Base-by-base conservation (phyloP, 139 green algal genomes). In the Ettlia oleoabundans region DNA sequence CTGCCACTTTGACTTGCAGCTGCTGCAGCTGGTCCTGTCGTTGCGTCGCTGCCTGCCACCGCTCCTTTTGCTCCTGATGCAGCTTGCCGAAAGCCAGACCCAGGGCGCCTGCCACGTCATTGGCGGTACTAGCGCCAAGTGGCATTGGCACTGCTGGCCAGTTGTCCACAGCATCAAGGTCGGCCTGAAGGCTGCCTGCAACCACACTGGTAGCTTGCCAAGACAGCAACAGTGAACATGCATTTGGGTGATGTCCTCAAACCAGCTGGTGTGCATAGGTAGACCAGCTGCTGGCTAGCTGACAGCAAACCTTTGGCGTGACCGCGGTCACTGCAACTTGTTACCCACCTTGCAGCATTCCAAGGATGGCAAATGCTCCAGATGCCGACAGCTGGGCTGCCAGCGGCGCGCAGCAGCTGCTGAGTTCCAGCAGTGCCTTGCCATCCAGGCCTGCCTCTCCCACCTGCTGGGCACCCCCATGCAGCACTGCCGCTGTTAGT, bases 41-140 rank as follows among this genome's bases (percentile, higher is more conserved):
- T 10, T 52, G 22, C 10, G 38, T 52, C 6, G 53, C 53, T 8
- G 26, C 73, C 37, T 67, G 35, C 73, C 73, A 80, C 22, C 52
- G 22, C 35, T 51, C 35, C 35, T 30, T 64, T 53, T 80, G 73
- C 73, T 80, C 53, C 35, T n/a, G 73, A 35, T 69, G 73, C 73
- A 80, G 26, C 73, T 52, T 40, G 2, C 18, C 37, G 9, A 80
- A 52, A 22, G 73, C 73, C 4, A 37, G 22, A 13, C 52, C 13
- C 33, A 80, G 52, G n/a, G 51, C 6, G 1, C 70, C n/a, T n/a
- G n/a, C n/a, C n/a, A n/a, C n/a, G n/a, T n/a, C n/a, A n/a, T n/a
- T n/a, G n/a, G n/a, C n/a, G n/a, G n/a, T n/a, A n/a, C n/a, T n/a
- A n/a, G n/a, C n/a, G 41, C 43, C 35, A 30, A 1, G 30, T 41